Evolutionary conservation across 2,329 filamentous ascomycete species (phyloP), one percentile per base, ranked within the genome.

Genomic region (Cercospora sesami): DNA sequence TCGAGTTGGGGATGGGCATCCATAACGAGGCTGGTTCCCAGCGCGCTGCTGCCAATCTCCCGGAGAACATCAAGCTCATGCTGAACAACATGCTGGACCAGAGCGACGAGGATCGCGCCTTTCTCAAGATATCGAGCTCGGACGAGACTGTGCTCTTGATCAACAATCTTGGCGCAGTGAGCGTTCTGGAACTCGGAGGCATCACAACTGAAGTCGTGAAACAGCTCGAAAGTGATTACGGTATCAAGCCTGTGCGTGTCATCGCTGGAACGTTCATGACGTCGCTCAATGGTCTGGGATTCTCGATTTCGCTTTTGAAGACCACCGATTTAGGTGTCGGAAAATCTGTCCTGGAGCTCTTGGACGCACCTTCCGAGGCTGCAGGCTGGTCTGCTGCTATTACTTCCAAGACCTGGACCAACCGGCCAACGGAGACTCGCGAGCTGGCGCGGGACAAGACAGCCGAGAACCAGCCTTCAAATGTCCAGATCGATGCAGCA

Each of bases 111-210:
- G 90, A 93, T 77, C 84, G 91, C n/a, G 89, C 85, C 0, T 94
- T 92, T 77, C 77, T 91, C 33, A 81, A 86, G 3, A 83, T 92
- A 69, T 86, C 85, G 59, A 81, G 83, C n/a, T 79, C 80, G 6
- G 89, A 90, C 66, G 81, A 89, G 64, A 85, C 90, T 0, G 89
- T 92, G 7, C 79, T 93, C 58, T 78, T 93, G 69, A 82, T 93
- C 71, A 93, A 93, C 79, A 93, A 93, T 77, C 84, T 93, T 1
- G 91, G 90, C 55, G 90, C 90, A 16, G 87, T 93, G 36, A 91
- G 89, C 74, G 85, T 86, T 28, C 83, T 94, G 33, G 91, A 93
- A 78, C 79, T 93, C 73, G 89, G 89, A 60, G 91, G 88, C 21
- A 90, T 93, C 74, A 88, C 89, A 1, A 83, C 86, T n/a, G 89